A percentile compares a stretch with the other conserved stretches of the same genome.
Evolutionary conservation across 1,284 basidiomycete genomes (phyloP).

Genomic region (Rhodotorula mucilaginosa): DNA sequence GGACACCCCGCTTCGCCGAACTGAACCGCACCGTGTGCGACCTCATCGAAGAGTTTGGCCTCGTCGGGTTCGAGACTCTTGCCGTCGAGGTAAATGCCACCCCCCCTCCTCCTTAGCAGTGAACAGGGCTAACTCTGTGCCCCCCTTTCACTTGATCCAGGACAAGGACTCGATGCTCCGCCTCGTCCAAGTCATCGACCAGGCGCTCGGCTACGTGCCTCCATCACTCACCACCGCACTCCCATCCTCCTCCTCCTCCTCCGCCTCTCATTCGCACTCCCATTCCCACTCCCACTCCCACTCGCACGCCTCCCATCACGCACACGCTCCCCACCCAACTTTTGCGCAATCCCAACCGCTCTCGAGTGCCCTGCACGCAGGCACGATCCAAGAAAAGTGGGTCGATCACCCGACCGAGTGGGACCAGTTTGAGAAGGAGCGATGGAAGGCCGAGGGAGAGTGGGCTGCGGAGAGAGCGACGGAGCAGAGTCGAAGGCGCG

Average conservation of each 20-base stretch:
- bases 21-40: conserved; percentile 88
- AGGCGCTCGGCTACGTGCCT: conserved; percentile 80
- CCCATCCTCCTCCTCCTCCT: conserved; percentile 4
- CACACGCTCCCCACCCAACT: conserved; percentile 55
- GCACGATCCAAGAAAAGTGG: conserved; percentile 57
- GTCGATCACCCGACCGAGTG: conserved; percentile 54
- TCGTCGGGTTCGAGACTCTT: conserved; percentile 94
- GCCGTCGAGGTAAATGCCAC: conserved; percentile 73
- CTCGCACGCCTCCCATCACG: conserved; percentile 45
- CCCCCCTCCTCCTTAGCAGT: background rate
- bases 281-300: conserved; percentile 19
- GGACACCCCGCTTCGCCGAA: conserved; percentile 66
- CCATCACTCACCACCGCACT: conserved; percentile 53
- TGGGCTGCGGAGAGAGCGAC: conserved; percentile 37
- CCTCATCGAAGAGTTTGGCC: conserved; percentile 87
- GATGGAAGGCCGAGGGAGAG: conserved; percentile 52
- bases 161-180: conserved; percentile 91
- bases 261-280: background rate
- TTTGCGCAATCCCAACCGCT: conserved; percentile 63
- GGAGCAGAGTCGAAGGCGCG: conserved; percentile 10
- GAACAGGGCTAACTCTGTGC: background rate
- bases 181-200: conserved; percentile 75
- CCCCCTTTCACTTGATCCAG: conserved; percentile 50
- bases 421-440: conserved; percentile 68
- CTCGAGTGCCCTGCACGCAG: conserved; percentile 53